Conservation (phyloP, 2,329 filamentous ascomycete species). For the Aspergillus glaucus region DNA sequence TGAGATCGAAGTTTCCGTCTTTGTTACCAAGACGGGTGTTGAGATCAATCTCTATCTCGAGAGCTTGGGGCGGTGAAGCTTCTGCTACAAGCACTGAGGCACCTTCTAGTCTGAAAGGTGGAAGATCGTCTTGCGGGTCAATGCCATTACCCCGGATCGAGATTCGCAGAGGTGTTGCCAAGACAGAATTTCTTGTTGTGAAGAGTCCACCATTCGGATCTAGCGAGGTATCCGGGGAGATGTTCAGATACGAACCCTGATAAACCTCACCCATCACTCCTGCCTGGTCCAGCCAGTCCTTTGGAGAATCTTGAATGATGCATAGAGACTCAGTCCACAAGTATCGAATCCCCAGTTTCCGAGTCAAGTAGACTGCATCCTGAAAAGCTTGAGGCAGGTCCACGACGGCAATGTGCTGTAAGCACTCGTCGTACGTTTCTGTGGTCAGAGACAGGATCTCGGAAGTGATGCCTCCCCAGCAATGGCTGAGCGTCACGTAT, state of each 20-base stretch:
- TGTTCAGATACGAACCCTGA: neutral
- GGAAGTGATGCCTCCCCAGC: neutral
- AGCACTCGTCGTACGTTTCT: neutral
- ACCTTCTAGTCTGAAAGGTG: no score
- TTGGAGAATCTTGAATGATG: neutral
- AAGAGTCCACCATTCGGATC: neutral
- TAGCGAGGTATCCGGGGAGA: neutral
- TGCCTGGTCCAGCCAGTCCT: neutral
- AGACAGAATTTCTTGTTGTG: neutral
- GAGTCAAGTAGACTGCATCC: neutral
- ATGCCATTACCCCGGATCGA: no score
- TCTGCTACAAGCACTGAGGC: neutral
- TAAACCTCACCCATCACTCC: neutral
- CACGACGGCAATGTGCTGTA: neutral
- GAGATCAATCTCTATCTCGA: no score
- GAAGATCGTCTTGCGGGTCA: no score
- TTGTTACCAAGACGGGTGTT: no score
- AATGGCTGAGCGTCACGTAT: neutral
- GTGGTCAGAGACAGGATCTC: neutral
- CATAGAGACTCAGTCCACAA: neutral
- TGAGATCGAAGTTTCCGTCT: no score
- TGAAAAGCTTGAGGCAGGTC: neutral
- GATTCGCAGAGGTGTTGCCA: neutral
- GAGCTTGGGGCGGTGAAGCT: neutral
- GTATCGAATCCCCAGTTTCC: neutral